These are phyloP conservation scores for Fulvia fulva DNA, from an alignment of 2,329 filamentous ascomycete species.

Conservation along the genomic window DNA sequence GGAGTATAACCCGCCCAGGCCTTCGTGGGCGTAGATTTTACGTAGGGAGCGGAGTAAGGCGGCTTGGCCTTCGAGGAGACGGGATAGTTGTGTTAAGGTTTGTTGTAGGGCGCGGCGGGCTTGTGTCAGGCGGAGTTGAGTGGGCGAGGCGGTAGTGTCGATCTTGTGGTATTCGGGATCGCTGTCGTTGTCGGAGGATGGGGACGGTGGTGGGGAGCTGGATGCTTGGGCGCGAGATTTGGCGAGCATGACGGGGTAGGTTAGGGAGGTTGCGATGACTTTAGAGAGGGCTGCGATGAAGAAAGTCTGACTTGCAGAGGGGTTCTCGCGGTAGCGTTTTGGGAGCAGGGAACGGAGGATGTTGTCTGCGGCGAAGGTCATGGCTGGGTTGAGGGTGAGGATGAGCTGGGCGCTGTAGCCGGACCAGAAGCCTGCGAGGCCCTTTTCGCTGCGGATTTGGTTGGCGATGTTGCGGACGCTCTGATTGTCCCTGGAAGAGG, in stretches of 20 bases:
- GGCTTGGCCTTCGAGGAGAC: constrained; percentile 29
- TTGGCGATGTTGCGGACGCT: constrained; percentile 55
- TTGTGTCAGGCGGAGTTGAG: constrained; percentile 7
- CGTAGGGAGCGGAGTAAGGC: constrained; percentile 29
- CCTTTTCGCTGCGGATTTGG: constrained; percentile 65
- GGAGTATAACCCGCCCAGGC: constrained; percentile 66
- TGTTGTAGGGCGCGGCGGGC: constrained; percentile 13
- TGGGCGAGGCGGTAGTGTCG: constrained; percentile 11
- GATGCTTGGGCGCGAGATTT: constrained; percentile 72
- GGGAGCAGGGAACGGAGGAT: constrained; percentile 61
- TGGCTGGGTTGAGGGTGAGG: constrained; percentile 76
- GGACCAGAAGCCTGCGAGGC: constrained; percentile 75
- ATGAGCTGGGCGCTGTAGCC: constrained; percentile 79
- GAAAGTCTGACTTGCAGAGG: constrained; percentile 56
- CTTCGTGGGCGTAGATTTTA: constrained; percentile 50
- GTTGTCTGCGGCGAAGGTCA: constrained; percentile 82
- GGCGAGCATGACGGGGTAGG: constrained; percentile 83
- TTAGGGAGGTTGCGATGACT: constrained; percentile 68
- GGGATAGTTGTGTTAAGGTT: constrained; percentile 11
- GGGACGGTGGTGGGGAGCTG: constrained; percentile 22
- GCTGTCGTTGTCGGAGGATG: constrained; percentile 19
- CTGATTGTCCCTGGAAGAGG: constrained; percentile 29
- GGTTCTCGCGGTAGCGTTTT: constrained; percentile 49
- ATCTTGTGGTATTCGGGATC: constrained; percentile 16
- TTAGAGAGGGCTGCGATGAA: constrained; percentile 74